Evolutionary conservation across 495 filamentous ascomycete genomes (phyloP).

Genomic region (Bacidia rubella): DNA sequence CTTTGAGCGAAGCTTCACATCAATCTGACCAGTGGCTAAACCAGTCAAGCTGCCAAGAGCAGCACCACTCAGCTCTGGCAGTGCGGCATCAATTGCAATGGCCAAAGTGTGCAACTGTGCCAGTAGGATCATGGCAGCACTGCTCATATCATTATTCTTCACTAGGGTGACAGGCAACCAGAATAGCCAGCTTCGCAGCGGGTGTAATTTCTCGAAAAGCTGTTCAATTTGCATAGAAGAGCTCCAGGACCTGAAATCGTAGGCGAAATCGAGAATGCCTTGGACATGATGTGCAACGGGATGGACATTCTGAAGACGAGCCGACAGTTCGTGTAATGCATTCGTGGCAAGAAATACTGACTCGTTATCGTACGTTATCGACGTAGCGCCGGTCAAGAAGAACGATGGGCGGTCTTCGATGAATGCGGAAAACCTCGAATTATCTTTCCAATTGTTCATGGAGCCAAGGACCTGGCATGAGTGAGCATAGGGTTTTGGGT

Average conservation of each 20-base stretch:
- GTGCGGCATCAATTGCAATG: constrained; percentile 74
- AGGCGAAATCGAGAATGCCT: constrained; percentile 70
- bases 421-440: constrained; percentile 73
- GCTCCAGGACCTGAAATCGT: constrained; percentile 60
- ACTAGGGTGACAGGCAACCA: constrained; percentile 80
- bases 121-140: constrained; percentile 43
- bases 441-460: constrained; percentile 86
- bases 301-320: constrained; percentile 55
- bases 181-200: constrained; percentile 83
- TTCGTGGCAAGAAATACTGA: constrained; percentile 49
- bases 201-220: constrained; percentile 76
- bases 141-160: constrained; percentile 29
- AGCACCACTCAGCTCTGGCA: constrained; percentile 77
- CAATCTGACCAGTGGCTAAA: constrained; percentile 65
- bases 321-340: constrained; percentile 57
- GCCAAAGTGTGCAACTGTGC: constrained; percentile 86
- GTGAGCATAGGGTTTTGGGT: not conserved
- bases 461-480: constrained; percentile 58
- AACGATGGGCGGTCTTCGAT: constrained; percentile 49
- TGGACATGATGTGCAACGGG: constrained; percentile 61
- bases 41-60: constrained; percentile 70
- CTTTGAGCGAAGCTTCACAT: constrained; percentile 36
- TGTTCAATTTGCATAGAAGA: constrained; percentile 47
- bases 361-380: constrained; percentile 52
- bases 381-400: constrained; percentile 45